phyloP scores from a whole-genome alignment of 1,284 basidiomycete genomes.

The Kwoniella shivajii region DNA sequence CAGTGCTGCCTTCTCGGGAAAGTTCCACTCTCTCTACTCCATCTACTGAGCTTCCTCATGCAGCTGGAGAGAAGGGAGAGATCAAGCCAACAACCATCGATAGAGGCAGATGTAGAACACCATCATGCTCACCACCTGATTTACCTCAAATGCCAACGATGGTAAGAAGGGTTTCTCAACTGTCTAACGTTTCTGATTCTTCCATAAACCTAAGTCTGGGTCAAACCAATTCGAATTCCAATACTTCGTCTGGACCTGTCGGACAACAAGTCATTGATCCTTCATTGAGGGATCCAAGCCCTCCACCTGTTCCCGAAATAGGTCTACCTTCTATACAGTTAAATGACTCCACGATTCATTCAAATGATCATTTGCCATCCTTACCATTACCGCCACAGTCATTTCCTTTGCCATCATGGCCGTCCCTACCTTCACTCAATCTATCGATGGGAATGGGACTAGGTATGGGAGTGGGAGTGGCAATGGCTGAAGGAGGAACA shows the following conservation, averaged over 20 bases:
- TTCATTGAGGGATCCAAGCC: neutral
- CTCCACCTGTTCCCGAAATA: neutral
- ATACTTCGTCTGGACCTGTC: neutral
- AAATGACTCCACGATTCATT: neutral
- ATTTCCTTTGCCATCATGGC: neutral
- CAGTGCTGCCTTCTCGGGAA: neutral
- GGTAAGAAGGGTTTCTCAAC: neutral
- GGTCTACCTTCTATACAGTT: neutral
- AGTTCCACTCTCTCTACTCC: neutral
- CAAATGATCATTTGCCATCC: neutral
- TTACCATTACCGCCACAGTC: neutral
- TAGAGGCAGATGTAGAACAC: neutral
- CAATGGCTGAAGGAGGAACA: neutral
- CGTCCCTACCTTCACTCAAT: neutral
- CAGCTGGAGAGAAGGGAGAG: neutral
- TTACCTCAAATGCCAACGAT: neutral
- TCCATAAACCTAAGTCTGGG: neutral
- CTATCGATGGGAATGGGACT: no score
- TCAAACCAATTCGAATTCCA: neutral
- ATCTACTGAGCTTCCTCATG: neutral
- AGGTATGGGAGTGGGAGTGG: no score
- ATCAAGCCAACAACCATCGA: neutral
- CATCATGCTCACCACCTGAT: constrained; percentile 4
- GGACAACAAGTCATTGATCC: constrained; percentile 8
- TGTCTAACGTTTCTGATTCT: neutral